phyloP scores from a whole-genome alignment of 2,329 filamentous ascomycete species.

The Zalaria sp. region DNA sequence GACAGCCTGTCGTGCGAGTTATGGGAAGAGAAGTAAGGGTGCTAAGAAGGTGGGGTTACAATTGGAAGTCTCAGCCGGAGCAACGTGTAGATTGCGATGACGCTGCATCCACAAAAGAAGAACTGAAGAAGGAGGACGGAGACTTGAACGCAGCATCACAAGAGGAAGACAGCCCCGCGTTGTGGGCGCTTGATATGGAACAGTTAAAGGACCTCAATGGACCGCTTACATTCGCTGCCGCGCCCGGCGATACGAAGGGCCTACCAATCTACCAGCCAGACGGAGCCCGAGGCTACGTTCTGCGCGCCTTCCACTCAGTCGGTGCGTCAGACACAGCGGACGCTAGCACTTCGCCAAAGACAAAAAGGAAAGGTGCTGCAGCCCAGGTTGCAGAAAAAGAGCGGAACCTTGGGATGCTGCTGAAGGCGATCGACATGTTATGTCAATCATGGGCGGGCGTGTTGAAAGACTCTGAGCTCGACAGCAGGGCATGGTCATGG shows the following conservation, averaged over 20 bases:
- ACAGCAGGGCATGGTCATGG: conserved; percentile 68
- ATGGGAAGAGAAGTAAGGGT: conserved; percentile 63
- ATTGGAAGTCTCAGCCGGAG: conserved; percentile 34
- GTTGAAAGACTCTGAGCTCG: conserved; percentile 51
- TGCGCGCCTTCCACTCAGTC: conserved; percentile 38
- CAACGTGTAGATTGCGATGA: conserved; percentile 7
- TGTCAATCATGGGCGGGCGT: conserved; percentile 61
- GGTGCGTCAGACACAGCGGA: not conserved
- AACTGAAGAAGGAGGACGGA: conserved; percentile 3
- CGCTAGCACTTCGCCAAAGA: conserved; percentile 4
- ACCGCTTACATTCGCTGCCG: conserved; percentile 5
- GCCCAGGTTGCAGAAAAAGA: conserved; percentile 47
- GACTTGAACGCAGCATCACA: conserved; percentile 1
- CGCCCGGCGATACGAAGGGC: conserved; percentile 21
- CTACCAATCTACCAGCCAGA: conserved; percentile 66
- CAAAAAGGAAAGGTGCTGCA: conserved; percentile 36
- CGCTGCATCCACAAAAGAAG: conserved; percentile 1
- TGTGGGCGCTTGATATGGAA: conserved; percentile 47
- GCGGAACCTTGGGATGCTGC: conserved; percentile 52
- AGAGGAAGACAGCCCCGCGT: conserved; percentile 28
- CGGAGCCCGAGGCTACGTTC: conserved; percentile 44
- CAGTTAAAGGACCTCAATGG: conserved; percentile 28
- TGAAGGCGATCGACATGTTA: conserved; percentile 58
- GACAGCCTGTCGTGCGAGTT: conserved; percentile 59
- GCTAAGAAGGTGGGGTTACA: conserved; percentile 64